phyloP scores from a whole-genome alignment of 768 basidiomycete species.

The Phanerodontia chrysosporium region DNA sequence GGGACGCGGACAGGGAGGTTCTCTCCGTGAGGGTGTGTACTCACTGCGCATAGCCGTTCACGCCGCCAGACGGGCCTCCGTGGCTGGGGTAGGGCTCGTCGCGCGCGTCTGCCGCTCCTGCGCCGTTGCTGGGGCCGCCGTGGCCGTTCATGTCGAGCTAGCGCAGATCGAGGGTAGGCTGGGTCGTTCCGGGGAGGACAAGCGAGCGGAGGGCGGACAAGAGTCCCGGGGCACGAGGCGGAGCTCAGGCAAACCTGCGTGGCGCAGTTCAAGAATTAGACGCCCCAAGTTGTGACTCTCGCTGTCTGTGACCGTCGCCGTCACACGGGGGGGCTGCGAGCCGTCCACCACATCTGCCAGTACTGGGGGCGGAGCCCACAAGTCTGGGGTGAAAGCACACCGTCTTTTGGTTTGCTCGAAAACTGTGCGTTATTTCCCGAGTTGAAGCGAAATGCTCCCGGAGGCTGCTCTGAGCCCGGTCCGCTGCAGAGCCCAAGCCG shows the following conservation, averaged over 20 bases:
- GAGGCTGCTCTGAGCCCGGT: neutral
- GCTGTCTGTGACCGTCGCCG: too few species aligned
- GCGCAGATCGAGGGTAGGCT: neutral
- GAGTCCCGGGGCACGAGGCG: neutral
- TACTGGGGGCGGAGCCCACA: too few species aligned
- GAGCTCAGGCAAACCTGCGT: slow-evolving; percentile 1
- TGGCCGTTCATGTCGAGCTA: slow-evolving; percentile 45
- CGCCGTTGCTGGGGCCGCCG: slow-evolving; percentile 45
- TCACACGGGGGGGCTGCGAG: too few species aligned
- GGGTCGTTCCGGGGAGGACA: neutral
- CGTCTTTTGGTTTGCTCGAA: too few species aligned
- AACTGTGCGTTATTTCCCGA: too few species aligned
- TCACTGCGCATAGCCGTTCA: slow-evolving; percentile 61
- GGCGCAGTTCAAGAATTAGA: neutral
- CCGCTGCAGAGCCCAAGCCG: neutral
- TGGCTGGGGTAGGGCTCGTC: slow-evolving; percentile 29
- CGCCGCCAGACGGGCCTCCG: slow-evolving; percentile 26
- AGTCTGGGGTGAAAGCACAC: too few species aligned
- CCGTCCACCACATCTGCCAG: too few species aligned
- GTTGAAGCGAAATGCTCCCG: neutral
- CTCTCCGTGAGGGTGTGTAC: slow-evolving; percentile 22
- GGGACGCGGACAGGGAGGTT: neutral
- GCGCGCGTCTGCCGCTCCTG: slow-evolving; percentile 16
- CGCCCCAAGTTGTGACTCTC: neutral
- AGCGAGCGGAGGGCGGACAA: neutral